Evolutionary conservation across 257 asterid genomes (phyloP).

Genomic region (Nicotiana noctiflora): DNA sequence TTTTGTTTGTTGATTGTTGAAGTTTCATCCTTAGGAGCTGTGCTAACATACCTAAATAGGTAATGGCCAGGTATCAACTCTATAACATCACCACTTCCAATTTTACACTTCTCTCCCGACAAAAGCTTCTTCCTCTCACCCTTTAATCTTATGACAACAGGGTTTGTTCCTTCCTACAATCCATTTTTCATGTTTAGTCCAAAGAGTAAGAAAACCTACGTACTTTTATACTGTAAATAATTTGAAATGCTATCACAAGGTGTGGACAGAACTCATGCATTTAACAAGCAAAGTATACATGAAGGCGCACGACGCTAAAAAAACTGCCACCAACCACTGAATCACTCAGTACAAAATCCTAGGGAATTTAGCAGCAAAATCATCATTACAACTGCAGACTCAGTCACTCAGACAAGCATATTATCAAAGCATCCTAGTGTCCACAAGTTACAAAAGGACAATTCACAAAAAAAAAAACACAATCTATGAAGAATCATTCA

Average conservation of each 20-base stretch:
- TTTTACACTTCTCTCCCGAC: conserved; percentile 54
- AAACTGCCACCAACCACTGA: not conserved
- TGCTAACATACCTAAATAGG: conserved; percentile 63
- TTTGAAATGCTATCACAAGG: not conserved
- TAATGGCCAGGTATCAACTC: conserved; percentile 89
- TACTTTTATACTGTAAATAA: not conserved
- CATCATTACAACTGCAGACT: not conserved
- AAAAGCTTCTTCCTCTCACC: conserved; percentile 62
- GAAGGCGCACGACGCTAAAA: not conserved
- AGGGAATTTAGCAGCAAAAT: not conserved
- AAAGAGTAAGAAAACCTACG: not conserved
- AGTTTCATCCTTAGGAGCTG: conserved; percentile 18
- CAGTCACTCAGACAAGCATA: not conserved
- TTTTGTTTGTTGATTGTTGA: conserved; percentile 29
- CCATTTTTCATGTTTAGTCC: conserved; percentile 14
- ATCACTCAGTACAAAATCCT: not conserved
- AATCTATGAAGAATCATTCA: not conserved
- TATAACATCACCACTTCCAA: conserved; percentile 58
- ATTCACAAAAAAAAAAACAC: no score
- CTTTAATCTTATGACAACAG: conserved; percentile 61
- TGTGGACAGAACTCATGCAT: not conserved
- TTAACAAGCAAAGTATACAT: not conserved
- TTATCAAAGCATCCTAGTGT: not conserved
- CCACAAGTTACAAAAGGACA: not conserved
- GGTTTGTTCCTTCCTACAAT: conserved; percentile 82